Conservation (phyloP, 345 rosid species). For the Eucalyptus pauciflora region DNA sequence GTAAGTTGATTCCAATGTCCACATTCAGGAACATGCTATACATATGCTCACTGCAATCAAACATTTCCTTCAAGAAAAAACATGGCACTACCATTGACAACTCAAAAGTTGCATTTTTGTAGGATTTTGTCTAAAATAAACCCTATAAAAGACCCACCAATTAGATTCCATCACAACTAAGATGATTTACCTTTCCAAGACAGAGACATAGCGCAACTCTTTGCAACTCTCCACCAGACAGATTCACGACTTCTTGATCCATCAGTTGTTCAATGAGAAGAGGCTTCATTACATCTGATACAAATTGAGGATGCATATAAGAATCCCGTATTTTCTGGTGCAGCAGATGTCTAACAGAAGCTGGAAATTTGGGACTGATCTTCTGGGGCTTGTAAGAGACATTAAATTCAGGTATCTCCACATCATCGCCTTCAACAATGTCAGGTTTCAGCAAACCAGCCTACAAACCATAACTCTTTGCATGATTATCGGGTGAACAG, state of each 20-base stretch:
- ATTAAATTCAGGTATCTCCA: conserved; percentile 87
- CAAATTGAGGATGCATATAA: conserved; percentile 88
- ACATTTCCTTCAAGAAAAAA: background rate
- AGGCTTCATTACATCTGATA: conserved; percentile 98
- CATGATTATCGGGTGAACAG: background rate
- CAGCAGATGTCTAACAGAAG: conserved; percentile 73
- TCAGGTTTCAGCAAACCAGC: conserved; percentile 94
- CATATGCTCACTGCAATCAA: background rate
- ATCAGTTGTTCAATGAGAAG: conserved; percentile 92
- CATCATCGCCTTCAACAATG: conserved; percentile 52
- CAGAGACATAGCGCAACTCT: conserved; percentile 94
- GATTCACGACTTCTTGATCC: conserved; percentile 94
- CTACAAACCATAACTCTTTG: conserved; percentile 17
- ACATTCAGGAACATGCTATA: background rate
- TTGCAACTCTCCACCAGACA: conserved; percentile 98
- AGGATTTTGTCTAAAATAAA: background rate
- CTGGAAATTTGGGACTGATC: conserved; percentile 81
- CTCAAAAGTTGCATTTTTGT: background rate
- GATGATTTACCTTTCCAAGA: conserved; percentile 73
- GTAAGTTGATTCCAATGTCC: background rate
- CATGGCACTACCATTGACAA: background rate
- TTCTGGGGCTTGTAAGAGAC: conserved; percentile 98
- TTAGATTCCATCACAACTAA: background rate
- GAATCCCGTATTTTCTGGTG: conserved; percentile 89
- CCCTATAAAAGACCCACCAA: background rate